Evolutionary conservation across 208 protist species (phyloP).

Genomic region (Trypanosoma melophagium): DNA sequence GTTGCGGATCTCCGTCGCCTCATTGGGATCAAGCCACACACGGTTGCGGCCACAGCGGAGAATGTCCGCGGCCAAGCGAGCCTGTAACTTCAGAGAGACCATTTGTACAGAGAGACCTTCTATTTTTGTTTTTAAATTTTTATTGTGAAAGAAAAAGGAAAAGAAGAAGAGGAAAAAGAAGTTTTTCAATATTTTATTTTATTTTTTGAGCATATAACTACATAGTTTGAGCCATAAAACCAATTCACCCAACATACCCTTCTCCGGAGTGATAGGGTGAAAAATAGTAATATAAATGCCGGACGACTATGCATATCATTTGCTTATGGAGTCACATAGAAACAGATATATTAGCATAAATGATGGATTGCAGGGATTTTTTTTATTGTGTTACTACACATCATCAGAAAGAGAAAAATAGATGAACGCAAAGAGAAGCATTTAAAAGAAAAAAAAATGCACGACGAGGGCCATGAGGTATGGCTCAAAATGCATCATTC

Average conservation of each 20-base stretch:
- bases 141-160: background rate
- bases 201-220: background rate
- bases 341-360: too few relatives aligned
- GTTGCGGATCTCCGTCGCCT: slow-evolving; percentile 96
- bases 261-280: too few relatives aligned
- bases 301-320: too few relatives aligned
- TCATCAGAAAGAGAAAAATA: too few relatives aligned
- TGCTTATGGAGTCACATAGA: too few relatives aligned
- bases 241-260: too few relatives aligned
- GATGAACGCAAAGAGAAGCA: background rate
- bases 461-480: background rate
- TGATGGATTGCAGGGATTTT: too few relatives aligned
- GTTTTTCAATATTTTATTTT: background rate
- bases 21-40: slow-evolving; percentile 98
- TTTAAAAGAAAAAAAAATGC: slow-evolving; percentile 14
- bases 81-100: slow-evolving; percentile 94
- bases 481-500: slow-evolving; percentile 20
- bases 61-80: slow-evolving; percentile 97
- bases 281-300: too few relatives aligned
- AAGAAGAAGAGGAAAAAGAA: background rate
- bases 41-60: slow-evolving; percentile 97
- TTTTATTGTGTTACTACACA: too few relatives aligned
- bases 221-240: background rate
- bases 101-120: slow-evolving; percentile 30
- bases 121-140: too few relatives aligned